These are phyloP conservation scores for Colletotrichum gloeosporioides DNA, from an alignment of 2,329 filamentous ascomycete species.

Conservation along the genomic window DNA sequence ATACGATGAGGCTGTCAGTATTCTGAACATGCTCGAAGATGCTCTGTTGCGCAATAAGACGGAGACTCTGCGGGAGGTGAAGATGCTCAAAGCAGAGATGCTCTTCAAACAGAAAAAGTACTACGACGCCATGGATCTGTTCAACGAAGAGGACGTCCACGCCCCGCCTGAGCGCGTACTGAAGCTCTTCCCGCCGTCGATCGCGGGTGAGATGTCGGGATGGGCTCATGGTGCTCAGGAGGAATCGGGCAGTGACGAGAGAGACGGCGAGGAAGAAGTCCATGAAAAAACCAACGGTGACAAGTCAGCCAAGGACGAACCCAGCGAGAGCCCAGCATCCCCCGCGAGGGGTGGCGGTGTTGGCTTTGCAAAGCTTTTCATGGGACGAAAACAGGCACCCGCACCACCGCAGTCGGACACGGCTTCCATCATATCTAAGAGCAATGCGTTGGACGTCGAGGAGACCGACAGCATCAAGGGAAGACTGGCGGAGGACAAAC, in stretches of 20 bases:
- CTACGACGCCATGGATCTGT: slow-evolving; percentile 85
- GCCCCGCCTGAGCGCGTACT: slow-evolving; percentile 91
- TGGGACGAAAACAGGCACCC: slow-evolving; percentile 47
- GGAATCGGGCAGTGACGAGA: slow-evolving; percentile 44
- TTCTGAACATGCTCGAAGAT: slow-evolving; percentile 90
- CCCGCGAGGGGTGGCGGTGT: slow-evolving; percentile 42
- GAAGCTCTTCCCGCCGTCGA: slow-evolving; percentile 79
- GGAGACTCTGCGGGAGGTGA: slow-evolving; percentile 81
- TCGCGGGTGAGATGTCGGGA: slow-evolving; percentile 81
- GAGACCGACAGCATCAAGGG: slow-evolving; percentile 62
- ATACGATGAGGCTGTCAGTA: slow-evolving; percentile 91
- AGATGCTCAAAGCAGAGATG: slow-evolving; percentile 87
- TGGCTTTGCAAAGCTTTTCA: slow-evolving; percentile 61
- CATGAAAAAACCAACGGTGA: slow-evolving; percentile 40
- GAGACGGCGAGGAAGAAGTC: slow-evolving; percentile 33
- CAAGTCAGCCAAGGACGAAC: slow-evolving; percentile 28
- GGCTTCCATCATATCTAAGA: slow-evolving; percentile 66
- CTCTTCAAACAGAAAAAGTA: slow-evolving; percentile 87
- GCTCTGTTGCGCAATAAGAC: slow-evolving; percentile 85
- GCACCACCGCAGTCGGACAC: slow-evolving; percentile 51
- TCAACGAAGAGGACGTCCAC: slow-evolving; percentile 81
- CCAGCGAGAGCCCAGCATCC: slow-evolving; percentile 30
- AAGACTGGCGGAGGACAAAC: slow-evolving; percentile 51
- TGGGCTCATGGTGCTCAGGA: slow-evolving; percentile 48
- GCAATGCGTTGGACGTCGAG: slow-evolving; percentile 53